Evolutionary conservation across 306 rosid genomes (phyloP), one percentile per base, ranked within the genome.

Genomic region (Cucumis hystrix): DNA sequence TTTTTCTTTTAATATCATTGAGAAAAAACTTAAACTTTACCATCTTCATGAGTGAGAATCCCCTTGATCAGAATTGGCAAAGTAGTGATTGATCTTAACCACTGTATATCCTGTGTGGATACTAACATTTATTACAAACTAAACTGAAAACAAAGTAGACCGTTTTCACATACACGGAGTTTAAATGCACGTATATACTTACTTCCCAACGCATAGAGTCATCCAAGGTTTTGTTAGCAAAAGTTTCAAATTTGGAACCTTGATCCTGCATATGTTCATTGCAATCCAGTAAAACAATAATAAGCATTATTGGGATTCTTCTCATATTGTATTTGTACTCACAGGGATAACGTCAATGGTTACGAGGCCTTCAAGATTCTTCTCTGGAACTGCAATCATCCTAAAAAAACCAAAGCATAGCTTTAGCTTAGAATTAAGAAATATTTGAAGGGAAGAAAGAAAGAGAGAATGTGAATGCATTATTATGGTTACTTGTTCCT

Each of bases 131-230:
- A 37, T 30, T 58, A 17, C 17, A 59, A 52, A 52, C 58, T 35
- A 6, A 81, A 33, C 39, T 17, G 20, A 47, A 30, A 58, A 51
- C 40, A 79, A 65, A 6, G n/a, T 6, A 23, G 33, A 67, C 25
- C 10, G 37, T 33, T 33, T 33, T 33, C 11, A 58, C 15, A 58
- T 7, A 14, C 6, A 15, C 55, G 55, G 37, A 55, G 73, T 69
- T 9, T 20, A 5, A 51, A 21, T 43, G 54, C 21, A 18, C 49
- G 6, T 23, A 23, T 23, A 23, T 33, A 33, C 37, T 33, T 83
- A 89, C 93, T 87, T 87, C 67, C 94, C 94, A 90, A 43, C 78
- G 40, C 56, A 90, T 64, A 35, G 94, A 87, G 76, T 85, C 80
- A 73, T 87, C 94, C 0, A 52, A 10, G 5, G 74, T 61, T 72